Percentiles rank a stretch among this genome's conserved stretches.
These are phyloP conservation scores for Anisodus acutangulus DNA, from an alignment of 257 asterid genomes.

Conservation along the genomic window DNA sequence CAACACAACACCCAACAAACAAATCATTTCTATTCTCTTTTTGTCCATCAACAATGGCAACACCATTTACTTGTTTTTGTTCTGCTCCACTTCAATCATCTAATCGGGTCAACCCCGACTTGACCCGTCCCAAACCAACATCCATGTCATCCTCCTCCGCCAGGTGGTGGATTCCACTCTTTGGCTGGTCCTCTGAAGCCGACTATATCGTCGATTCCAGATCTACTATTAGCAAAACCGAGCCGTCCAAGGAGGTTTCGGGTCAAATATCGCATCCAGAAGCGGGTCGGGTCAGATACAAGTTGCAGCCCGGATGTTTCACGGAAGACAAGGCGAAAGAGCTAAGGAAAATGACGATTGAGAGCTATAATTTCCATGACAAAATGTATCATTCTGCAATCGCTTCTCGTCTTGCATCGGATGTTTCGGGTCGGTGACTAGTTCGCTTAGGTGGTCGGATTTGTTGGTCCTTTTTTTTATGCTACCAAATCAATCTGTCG, in stretches of 20 bases:
- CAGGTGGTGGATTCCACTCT: constrained; percentile 69
- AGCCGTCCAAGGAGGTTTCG: constrained; percentile 32
- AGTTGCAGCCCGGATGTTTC: constrained; percentile 53
- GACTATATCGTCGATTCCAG: constrained; percentile 46
- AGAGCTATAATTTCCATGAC: constrained; percentile 57
- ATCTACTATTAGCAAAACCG: neutral
- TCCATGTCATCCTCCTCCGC: constrained; percentile 30
- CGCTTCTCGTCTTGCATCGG: constrained; percentile 80
- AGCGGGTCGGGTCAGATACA: constrained; percentile 41
- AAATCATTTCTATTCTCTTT: neutral
- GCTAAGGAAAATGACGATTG: constrained; percentile 58
- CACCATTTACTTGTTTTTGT: constrained; percentile 35
- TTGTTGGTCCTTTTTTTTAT: neutral
- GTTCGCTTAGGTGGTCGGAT: constrained; percentile 7
- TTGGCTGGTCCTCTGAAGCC: constrained; percentile 64
- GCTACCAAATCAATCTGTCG: constrained; percentile 34
- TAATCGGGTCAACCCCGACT: constrained; percentile 18
- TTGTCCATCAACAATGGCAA: constrained; percentile 33
- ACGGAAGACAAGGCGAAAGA: constrained; percentile 74
- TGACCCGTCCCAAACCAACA: constrained; percentile 21
- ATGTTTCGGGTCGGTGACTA: constrained; percentile 41
- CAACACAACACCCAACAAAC: too few relatives aligned
- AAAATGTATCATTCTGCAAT: constrained; percentile 78
- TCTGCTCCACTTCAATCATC: constrained; percentile 31
- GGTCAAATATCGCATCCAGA: neutral